Conservation (phyloP, 2,329 filamentous ascomycete genomes). For the Fusarium coicis region DNA sequence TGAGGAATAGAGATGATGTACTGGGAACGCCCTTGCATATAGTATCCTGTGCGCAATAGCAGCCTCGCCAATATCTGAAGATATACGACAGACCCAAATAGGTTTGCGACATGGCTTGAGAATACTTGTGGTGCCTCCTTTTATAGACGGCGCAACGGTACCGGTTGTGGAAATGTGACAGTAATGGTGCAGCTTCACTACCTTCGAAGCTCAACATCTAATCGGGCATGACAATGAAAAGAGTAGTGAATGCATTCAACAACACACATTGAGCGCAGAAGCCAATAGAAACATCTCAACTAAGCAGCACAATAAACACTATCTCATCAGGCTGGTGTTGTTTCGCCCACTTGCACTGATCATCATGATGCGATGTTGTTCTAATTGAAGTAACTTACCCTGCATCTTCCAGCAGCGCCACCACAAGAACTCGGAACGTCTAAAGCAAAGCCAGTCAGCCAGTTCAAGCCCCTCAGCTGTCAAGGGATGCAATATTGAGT, state of each 20-base stretch:
- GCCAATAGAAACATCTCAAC: rapidly evolving
- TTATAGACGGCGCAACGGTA: neutral
- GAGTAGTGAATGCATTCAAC: too few species aligned
- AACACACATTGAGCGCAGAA: rapidly evolving
- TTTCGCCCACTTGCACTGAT: neutral
- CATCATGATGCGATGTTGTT: neutral
- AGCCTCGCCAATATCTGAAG: neutral
- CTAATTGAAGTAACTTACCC: neutral
- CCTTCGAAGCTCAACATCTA: neutral
- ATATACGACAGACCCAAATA: neutral
- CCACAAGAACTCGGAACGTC: too few species aligned
- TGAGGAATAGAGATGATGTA: neutral
- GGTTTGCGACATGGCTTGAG: neutral
- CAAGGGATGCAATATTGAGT: neutral
- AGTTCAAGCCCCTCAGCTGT: neutral
- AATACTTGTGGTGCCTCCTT: neutral
- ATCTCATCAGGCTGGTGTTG: neutral
- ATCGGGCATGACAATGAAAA: neutral
- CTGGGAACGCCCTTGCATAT: neutral
- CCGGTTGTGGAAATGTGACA: neutral
- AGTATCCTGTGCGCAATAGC: neutral
- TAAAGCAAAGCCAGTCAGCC: neutral
- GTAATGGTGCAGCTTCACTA: neutral
- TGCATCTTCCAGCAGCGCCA: neutral
- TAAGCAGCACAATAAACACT: rapidly evolving